Evolutionary conservation across 225 moss, liverwort and hornwort species (phyloP).

Genomic region (Sphagnum tenellum): DNA sequence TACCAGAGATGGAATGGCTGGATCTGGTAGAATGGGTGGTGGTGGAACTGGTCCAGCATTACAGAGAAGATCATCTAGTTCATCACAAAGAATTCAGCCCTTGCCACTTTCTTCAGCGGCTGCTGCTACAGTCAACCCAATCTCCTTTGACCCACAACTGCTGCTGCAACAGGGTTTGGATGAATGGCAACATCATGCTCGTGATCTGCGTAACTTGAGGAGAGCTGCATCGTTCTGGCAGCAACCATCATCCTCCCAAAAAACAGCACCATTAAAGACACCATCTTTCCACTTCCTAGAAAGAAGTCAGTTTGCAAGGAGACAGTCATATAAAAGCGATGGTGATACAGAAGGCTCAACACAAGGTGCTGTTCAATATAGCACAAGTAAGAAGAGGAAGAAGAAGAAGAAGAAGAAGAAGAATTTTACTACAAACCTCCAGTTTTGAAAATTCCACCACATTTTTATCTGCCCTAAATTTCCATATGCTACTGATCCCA

Average conservation of each 20-base stretch:
- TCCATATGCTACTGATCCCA: too few species aligned
- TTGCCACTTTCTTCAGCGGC: slow-evolving; percentile 4
- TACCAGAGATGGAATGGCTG: too few species aligned
- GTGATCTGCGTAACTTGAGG: slow-evolving; percentile 40
- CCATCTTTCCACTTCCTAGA: slow-evolving; percentile 29
- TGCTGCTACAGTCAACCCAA: slow-evolving; percentile 12
- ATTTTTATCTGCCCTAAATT: too few species aligned
- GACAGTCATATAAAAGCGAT: slow-evolving; percentile 32
- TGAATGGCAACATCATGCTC: slow-evolving; percentile 69
- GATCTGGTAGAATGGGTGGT: too few species aligned
- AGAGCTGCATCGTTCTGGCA: slow-evolving; percentile 17
- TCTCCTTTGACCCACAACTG: slow-evolving; percentile 44
- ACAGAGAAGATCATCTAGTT: slow-evolving; percentile 13
- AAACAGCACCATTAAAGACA: not conserved
- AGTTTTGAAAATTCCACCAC: too few species aligned
- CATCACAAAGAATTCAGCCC: slow-evolving; percentile 27
- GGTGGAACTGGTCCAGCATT: slow-evolving; percentile 6
- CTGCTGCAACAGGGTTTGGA: slow-evolving; percentile 57
- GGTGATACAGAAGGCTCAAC: slow-evolving; percentile 33
- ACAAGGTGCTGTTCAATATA: slow-evolving; percentile 30
- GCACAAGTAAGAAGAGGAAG: slow-evolving; percentile 21
- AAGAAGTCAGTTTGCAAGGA: slow-evolving; percentile 31
- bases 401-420: too few species aligned
- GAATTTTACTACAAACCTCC: too few species aligned
- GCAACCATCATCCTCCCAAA: slow-evolving; percentile 5